Conservation (phyloP, 2,329 filamentous ascomycete species). For the Ceratocystis ficicola region DNA sequence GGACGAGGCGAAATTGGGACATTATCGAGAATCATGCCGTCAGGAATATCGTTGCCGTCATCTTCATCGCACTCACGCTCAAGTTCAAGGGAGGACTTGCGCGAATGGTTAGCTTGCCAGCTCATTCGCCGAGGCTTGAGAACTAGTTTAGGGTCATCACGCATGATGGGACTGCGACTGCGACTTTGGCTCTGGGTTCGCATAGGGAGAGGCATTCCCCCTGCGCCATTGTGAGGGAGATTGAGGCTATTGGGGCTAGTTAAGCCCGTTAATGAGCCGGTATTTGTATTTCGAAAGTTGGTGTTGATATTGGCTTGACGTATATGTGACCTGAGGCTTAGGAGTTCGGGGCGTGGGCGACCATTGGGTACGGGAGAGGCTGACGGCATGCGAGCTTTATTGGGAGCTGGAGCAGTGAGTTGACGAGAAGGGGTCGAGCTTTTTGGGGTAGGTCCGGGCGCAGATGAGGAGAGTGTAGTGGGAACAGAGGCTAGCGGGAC, state of each 20-base stretch:
- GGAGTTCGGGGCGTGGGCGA: conserved; percentile 27
- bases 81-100: conserved; percentile 57
- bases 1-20: conserved; percentile 69
- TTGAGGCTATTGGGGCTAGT: conserved; percentile 12
- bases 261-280: conserved; percentile 29
- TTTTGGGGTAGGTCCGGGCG: conserved; percentile 16
- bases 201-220: conserved; percentile 19
- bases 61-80: conserved; percentile 68
- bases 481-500: conserved; percentile 25
- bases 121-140: conserved; percentile 45
- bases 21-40: conserved; percentile 68
- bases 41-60: conserved; percentile 63
- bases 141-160: conserved; percentile 33
- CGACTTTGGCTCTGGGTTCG: conserved; percentile 27
- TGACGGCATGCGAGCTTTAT: conserved; percentile 26
- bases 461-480: conserved; percentile 7
- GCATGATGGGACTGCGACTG: conserved; percentile 41
- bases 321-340: conserved; percentile 37
- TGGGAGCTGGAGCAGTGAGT: conserved; percentile 15
- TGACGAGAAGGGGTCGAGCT: conserved; percentile 16
- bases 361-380: conserved; percentile 26
- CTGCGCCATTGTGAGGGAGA: conserved; percentile 17
- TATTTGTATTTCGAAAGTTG: conserved; percentile 42
- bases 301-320: conserved; percentile 35
- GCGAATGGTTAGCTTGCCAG: conserved; percentile 55